Evolutionary conservation across 768 basidiomycete genomes (phyloP).

Genomic region (Leccinum broughii): DNA sequence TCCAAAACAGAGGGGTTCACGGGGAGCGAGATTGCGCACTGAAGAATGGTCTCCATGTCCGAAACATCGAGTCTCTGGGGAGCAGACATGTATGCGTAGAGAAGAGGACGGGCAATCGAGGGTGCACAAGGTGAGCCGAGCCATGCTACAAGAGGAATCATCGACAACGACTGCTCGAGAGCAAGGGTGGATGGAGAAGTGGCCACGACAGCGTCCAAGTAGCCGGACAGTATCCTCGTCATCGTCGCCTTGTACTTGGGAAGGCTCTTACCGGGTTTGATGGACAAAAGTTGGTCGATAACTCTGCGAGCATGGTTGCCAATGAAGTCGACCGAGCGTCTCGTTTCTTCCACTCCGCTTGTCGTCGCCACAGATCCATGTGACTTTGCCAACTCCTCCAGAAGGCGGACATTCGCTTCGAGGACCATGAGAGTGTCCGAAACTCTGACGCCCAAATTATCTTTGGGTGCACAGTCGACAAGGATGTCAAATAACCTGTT

Average conservation of each 20-base stretch:
- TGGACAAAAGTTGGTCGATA: slow-evolving; percentile 5
- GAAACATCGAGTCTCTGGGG: slow-evolving; percentile 33
- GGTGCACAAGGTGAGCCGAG: slow-evolving; percentile 36
- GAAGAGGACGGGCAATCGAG: slow-evolving; percentile 38
- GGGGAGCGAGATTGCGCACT: slow-evolving; percentile 38
- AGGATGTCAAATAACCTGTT: slow-evolving; percentile 53
- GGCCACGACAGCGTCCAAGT: slow-evolving; percentile 14
- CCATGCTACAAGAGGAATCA: slow-evolving; percentile 34
- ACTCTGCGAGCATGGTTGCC: slow-evolving; percentile 12
- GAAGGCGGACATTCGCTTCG: slow-evolving; percentile 39
- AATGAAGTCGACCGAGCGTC: slow-evolving; percentile 30
- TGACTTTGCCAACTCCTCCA: slow-evolving; percentile 24
- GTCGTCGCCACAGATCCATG: neutral
- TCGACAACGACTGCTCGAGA: slow-evolving; percentile 10
- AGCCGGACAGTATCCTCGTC: slow-evolving; percentile 20
- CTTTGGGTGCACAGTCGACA: slow-evolving; percentile 34
- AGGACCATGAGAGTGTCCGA: slow-evolving; percentile 47
- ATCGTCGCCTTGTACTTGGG: slow-evolving; percentile 16
- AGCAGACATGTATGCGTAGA: slow-evolving; percentile 49
- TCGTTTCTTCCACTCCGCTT: slow-evolving; percentile 10
- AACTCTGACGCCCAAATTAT: slow-evolving; percentile 35
- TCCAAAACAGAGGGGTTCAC: slow-evolving; percentile 15
- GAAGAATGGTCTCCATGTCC: slow-evolving; percentile 48
- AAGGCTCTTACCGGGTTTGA: slow-evolving; percentile 19
- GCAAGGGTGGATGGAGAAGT: neutral